Evolutionary conservation across 1,284 basidiomycete genomes (phyloP).

Genomic region (Malassezia sympodialis): DNA sequence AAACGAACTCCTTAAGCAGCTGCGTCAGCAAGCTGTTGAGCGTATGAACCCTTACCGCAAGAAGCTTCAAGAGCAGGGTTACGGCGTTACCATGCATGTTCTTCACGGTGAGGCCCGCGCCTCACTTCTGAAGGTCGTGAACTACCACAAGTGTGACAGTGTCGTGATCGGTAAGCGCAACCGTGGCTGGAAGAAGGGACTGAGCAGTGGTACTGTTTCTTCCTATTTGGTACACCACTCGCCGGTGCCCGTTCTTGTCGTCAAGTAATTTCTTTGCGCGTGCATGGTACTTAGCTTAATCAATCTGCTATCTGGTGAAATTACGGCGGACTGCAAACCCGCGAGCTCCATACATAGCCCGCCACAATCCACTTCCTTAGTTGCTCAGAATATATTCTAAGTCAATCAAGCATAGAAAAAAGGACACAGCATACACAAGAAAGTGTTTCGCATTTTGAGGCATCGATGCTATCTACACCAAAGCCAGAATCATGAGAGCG

Average conservation of each 20-base stretch:
- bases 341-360: too few species aligned
- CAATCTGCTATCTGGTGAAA: not conserved
- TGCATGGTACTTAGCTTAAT: not conserved
- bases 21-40: conserved; percentile 34
- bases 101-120: conserved; percentile 39
- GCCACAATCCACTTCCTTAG: too few species aligned
- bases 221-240: conserved; percentile 38
- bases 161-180: conserved; percentile 31
- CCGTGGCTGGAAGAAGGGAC: conserved; percentile 30
- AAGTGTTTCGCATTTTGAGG: conserved; percentile 16
- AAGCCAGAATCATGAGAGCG: conserved; percentile 10
- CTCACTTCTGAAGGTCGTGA: conserved; percentile 29
- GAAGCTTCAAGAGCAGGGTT: conserved; percentile 32
- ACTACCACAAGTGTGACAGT: conserved; percentile 35
- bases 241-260: conserved; percentile 38
- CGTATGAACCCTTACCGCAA: conserved; percentile 39
- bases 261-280: conserved; percentile 25
- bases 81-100: conserved; percentile 39
- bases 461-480: conserved; percentile 7
- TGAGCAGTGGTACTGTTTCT: conserved; percentile 28
- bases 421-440: not conserved
- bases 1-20: conserved; percentile 38
- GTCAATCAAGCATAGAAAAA: not conserved
- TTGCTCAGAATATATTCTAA: not conserved
- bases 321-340: too few species aligned